A percentile compares a stretch with the other conserved stretches of the same genome.
These are phyloP conservation scores for Rubroshorea leprosula DNA, from an alignment of 345 rosid genomes.

Conservation along the genomic window DNA sequence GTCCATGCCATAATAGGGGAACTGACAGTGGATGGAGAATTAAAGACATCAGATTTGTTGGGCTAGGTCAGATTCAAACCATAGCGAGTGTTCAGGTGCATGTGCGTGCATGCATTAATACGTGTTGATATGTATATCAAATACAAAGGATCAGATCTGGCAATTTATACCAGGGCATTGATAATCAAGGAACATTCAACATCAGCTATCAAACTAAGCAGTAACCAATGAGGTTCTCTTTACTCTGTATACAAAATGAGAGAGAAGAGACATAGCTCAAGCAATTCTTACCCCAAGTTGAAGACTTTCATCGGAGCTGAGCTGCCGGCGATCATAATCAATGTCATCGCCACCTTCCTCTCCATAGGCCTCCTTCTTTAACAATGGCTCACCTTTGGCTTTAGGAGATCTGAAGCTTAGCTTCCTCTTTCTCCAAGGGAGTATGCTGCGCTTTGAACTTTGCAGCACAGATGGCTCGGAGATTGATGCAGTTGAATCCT, in stretches of 20 bases:
- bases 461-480: constrained; percentile 46
- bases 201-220: not conserved
- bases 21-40: too few relatives aligned
- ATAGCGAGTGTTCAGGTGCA: too few relatives aligned
- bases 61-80: too few relatives aligned
- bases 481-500: constrained; percentile 33
- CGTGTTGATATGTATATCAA: too few relatives aligned
- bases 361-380: constrained; percentile 81
- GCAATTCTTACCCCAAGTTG: constrained; percentile 41
- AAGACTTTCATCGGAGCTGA: constrained; percentile 71
- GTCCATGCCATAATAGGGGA: too few relatives aligned
- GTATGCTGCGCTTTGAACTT: constrained; percentile 55
- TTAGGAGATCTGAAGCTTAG: constrained; percentile 82
- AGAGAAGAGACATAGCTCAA: constrained; percentile 1
- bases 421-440: constrained; percentile 92
- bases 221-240: not conserved
- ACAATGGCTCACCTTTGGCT: constrained; percentile 83
- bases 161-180: too few relatives aligned
- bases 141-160: too few relatives aligned
- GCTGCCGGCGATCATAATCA: constrained; percentile 90
- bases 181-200: not conserved
- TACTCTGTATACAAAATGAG: not conserved
- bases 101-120: too few relatives aligned
- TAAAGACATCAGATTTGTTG: too few relatives aligned
- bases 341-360: constrained; percentile 99